These are phyloP conservation scores for Apiospora koreana DNA, from an alignment of 2,329 filamentous ascomycete species.

Conservation along the genomic window DNA sequence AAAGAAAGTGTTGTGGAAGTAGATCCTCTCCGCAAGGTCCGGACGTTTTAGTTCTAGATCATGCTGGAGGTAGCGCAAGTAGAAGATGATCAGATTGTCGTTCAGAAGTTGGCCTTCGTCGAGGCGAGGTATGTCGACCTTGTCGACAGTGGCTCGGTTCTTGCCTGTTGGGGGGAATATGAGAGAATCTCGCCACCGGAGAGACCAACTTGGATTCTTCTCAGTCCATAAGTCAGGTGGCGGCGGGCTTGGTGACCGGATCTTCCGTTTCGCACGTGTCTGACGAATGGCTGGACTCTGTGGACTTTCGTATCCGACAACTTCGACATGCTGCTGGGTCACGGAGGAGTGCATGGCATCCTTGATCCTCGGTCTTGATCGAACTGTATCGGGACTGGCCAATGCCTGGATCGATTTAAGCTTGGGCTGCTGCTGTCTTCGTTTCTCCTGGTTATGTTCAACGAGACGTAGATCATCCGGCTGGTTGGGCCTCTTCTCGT, in stretches of 20 bases:
- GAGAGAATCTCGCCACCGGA: constrained; percentile 58
- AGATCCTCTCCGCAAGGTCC: constrained; percentile 64
- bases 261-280: constrained; percentile 14
- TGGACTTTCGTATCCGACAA: neutral
- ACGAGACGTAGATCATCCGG: constrained; percentile 27
- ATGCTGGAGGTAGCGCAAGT: constrained; percentile 72
- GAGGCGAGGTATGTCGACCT: constrained; percentile 72
- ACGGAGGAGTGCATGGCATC: constrained; percentile 8
- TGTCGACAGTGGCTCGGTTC: constrained; percentile 66
- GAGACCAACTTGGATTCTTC: constrained; percentile 51
- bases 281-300: neutral
- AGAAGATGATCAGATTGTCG: constrained; percentile 89
- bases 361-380: constrained; percentile 20
- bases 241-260: constrained; percentile 9
- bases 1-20: constrained; percentile 94
- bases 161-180: constrained; percentile 61
- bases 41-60: constrained; percentile 56
- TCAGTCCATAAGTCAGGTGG: constrained; percentile 48
- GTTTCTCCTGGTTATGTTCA: constrained; percentile 20
- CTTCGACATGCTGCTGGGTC: neutral
- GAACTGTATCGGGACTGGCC: neutral
- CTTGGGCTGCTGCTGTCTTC: neutral
- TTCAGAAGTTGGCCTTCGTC: constrained; percentile 88
- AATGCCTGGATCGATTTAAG: neutral
- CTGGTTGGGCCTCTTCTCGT: neutral